Evolutionary conservation across 164 flowering plant genomes (phyloP).

Genomic region (Berberis thunbergii): DNA sequence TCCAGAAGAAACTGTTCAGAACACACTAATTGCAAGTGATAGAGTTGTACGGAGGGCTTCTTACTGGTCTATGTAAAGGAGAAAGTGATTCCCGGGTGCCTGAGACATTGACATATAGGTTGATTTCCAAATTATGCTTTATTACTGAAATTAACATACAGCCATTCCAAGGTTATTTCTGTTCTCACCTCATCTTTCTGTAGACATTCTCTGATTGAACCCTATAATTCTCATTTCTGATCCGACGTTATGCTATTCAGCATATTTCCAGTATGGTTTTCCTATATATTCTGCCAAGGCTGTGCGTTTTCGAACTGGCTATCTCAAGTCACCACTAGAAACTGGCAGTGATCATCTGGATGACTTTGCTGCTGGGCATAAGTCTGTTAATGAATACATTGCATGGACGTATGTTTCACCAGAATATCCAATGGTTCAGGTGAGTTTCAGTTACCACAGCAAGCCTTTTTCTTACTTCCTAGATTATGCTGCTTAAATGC

Average conservation of each 20-base stretch:
- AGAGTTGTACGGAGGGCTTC: slow-evolving; percentile 32
- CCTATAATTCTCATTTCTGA: background rate
- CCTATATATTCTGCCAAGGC: slow-evolving; percentile 46
- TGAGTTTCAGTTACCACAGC: slow-evolving; percentile 2
- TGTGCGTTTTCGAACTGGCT: slow-evolving; percentile 42
- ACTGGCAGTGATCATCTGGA: slow-evolving; percentile 4
- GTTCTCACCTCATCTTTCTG: background rate
- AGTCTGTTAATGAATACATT: slow-evolving; percentile 10
- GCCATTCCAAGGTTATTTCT: slow-evolving; percentile 68
- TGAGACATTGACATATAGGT: slow-evolving; percentile 57
- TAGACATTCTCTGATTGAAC: background rate
- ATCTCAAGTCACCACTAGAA: slow-evolving; percentile 16
- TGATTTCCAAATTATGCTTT: slow-evolving; percentile 45
- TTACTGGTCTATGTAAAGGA: slow-evolving; percentile 95
- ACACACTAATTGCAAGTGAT: slow-evolving; percentile 57
- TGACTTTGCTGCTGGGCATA: slow-evolving; percentile 1
- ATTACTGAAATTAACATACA: slow-evolving; percentile 55
- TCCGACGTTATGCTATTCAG: background rate
- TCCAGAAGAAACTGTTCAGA: slow-evolving; percentile 58
- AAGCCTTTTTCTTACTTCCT: too few relatives aligned
- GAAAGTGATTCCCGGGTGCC: slow-evolving; percentile 43
- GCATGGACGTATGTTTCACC: slow-evolving; percentile 39
- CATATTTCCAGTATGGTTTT: slow-evolving; percentile 31
- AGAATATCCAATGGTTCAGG: slow-evolving; percentile 44
- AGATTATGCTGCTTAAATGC: too few relatives aligned